phyloP scores from a whole-genome alignment of 441 rosid species.

The Daphne laureola region DNA sequence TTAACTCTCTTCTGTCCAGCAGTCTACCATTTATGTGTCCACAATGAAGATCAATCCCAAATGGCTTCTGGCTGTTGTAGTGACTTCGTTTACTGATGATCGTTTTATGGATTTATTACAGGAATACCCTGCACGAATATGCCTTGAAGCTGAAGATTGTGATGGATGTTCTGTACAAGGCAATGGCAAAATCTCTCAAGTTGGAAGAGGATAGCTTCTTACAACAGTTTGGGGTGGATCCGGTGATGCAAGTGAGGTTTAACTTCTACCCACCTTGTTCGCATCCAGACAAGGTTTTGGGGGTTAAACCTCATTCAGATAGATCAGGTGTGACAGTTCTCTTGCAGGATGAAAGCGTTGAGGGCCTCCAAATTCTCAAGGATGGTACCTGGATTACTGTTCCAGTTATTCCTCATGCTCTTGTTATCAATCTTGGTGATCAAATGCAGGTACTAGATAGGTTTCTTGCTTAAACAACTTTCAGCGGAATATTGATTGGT shows the following conservation, averaged over 20 bases:
- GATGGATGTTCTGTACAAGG: constrained; percentile 36
- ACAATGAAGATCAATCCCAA: no score
- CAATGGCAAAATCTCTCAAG: constrained; percentile 53
- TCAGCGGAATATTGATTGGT: no score
- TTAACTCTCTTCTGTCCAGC: no score
- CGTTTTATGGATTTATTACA: constrained; percentile 14
- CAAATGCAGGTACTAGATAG: constrained; percentile 36
- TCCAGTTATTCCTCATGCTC: constrained; percentile 47
- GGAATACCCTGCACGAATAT: constrained; percentile 43
- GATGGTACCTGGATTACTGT: constrained; percentile 47
- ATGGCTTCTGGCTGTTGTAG: not conserved
- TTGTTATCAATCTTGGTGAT: constrained; percentile 60
- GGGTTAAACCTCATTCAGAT: constrained; percentile 60
- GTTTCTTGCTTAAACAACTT: no score
- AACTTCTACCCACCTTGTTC: constrained; percentile 72
- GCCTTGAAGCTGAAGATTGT: constrained; percentile 27
- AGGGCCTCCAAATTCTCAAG: constrained; percentile 63
- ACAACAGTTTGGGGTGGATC: constrained; percentile 41
- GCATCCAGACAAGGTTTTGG: constrained; percentile 48
- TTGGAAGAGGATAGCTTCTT: constrained; percentile 44
- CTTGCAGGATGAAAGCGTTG: constrained; percentile 59
- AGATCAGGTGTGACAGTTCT: constrained; percentile 60
- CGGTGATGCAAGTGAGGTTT: constrained; percentile 46
- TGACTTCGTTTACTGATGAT: not conserved
- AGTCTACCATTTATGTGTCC: not conserved